Evolutionary conservation across 2,329 filamentous ascomycete species (phyloP).

Genomic region (Scedosporium aurantiacum): DNA sequence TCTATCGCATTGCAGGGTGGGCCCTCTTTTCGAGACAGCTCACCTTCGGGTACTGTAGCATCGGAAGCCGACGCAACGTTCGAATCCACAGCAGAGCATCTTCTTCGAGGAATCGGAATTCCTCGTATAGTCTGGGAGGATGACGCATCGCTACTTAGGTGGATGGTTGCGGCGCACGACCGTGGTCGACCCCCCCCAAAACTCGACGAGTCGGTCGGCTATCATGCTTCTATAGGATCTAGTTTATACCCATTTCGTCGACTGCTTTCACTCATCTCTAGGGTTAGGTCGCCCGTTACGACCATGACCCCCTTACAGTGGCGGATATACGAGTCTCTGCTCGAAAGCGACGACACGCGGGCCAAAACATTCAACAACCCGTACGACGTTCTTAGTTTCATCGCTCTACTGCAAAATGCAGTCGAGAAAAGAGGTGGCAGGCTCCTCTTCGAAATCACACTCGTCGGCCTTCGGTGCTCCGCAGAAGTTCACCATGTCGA

Average conservation of each 20-base stretch:
- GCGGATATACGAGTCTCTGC: background rate
- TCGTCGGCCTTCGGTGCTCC: background rate
- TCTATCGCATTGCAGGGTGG: constrained; percentile 24
- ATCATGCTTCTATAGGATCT: no score
- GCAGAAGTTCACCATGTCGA: background rate
- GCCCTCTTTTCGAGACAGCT: background rate
- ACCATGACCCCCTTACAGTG: background rate
- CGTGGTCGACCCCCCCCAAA: background rate
- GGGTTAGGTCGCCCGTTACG: background rate
- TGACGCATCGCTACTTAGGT: constrained; percentile 22
- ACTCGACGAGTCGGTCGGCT: background rate
- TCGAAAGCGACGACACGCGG: background rate
- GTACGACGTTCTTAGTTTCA: background rate
- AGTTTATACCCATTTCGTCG: background rate
- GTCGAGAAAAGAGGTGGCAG: background rate
- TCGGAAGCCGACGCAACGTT: background rate
- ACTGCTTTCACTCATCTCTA: background rate
- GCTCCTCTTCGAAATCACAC: background rate
- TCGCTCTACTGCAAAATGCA: background rate
- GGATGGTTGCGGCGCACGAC: constrained; percentile 17
- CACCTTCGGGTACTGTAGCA: no score
- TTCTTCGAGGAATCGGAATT: constrained; percentile 19
- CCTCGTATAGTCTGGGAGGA: constrained; percentile 16
- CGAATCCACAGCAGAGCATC: background rate
- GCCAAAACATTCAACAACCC: background rate